Conservation (phyloP, 1,284 basidiomycete species). For the Leccinum pallidistipes region DNA sequence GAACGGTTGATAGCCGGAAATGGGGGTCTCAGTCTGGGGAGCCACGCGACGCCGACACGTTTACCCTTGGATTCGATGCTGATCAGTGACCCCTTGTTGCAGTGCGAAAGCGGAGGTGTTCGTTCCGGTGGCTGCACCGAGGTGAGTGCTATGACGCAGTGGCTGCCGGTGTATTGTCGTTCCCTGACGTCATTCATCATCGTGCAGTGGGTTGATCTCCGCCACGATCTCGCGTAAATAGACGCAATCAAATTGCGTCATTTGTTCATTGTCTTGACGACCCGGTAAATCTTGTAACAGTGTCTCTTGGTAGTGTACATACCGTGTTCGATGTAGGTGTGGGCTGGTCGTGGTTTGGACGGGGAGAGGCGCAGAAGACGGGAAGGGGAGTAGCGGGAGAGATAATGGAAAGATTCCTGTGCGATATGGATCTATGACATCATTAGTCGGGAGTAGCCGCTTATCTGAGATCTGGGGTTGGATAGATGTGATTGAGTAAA, state of each 20-base stretch:
- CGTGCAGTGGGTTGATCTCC: slow-evolving; percentile 46
- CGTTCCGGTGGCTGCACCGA: slow-evolving; percentile 76
- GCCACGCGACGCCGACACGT: slow-evolving; percentile 19
- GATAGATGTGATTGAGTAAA: slow-evolving; percentile 32
- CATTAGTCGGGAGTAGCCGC: slow-evolving; percentile 30
- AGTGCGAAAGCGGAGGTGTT: slow-evolving; percentile 82
- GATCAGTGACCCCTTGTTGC: slow-evolving; percentile 19
- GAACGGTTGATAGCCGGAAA: slow-evolving; percentile 18
- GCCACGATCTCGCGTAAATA: slow-evolving; percentile 45
- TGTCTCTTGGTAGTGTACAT: not conserved
- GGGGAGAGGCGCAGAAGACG: not conserved
- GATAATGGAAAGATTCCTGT: not conserved
- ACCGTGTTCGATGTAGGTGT: not conserved
- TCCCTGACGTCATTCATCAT: slow-evolving; percentile 24
- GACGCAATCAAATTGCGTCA: slow-evolving; percentile 31
- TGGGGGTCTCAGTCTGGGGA: slow-evolving; percentile 15
- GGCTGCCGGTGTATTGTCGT: slow-evolving; percentile 10
- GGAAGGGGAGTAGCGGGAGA: not conserved
- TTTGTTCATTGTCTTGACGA: slow-evolving; percentile 35
- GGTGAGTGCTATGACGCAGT: slow-evolving; percentile 44
- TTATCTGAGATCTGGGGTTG: slow-evolving; percentile 38
- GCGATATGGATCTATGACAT: slow-evolving; percentile 30
- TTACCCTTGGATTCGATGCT: slow-evolving; percentile 15
- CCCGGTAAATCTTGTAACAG: slow-evolving; percentile 5
- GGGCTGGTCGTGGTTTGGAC: not conserved